phyloP scores from a whole-genome alignment of 1,284 basidiomycete genomes.

The Cutaneotrichosporon dermatis region DNA sequence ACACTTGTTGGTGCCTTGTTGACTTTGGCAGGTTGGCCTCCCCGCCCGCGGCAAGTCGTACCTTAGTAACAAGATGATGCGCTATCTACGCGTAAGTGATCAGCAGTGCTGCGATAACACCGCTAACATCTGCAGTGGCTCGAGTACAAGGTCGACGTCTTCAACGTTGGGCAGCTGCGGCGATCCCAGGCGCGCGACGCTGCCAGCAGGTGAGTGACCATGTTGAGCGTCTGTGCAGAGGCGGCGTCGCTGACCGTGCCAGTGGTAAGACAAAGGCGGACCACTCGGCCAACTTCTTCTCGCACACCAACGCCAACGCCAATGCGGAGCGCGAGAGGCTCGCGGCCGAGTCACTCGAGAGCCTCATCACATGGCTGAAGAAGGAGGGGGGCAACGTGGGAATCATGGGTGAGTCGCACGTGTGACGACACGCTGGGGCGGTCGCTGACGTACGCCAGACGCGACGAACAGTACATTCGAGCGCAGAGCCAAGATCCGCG shows the following conservation, averaged over 20 bases:
- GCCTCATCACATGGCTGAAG: conserved; percentile 91
- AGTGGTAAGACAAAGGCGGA: conserved; percentile 58
- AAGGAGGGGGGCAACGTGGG: conserved; percentile 89
- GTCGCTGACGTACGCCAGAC: conserved; percentile 54
- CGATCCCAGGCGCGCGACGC: conserved; percentile 67
- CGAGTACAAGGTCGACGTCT: conserved; percentile 97
- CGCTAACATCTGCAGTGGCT: conserved; percentile 66
- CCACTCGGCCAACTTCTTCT: conserved; percentile 89
- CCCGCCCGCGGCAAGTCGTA: conserved; percentile 81
- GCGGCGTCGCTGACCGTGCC: conserved; percentile 8
- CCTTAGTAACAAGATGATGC: conserved; percentile 75
- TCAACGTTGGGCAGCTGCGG: conserved; percentile 95
- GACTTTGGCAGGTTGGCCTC: conserved; percentile 60
- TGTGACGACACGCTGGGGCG: not conserved
- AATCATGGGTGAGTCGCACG: conserved; percentile 70
- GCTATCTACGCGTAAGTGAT: conserved; percentile 64
- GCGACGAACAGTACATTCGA: conserved; percentile 85
- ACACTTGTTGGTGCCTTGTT: not conserved
- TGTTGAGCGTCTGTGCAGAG: not conserved
- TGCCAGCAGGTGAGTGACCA: conserved; percentile 19
- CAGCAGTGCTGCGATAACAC: not conserved
- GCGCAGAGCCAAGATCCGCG: conserved; percentile 74
- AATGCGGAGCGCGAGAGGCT: conserved; percentile 74
- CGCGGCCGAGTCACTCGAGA: conserved; percentile 88
- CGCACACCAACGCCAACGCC: conserved; percentile 75